A percentile compares a stretch with the other conserved stretches of the same genome.
phyloP scores from a whole-genome alignment of 441 rosid species.

The Melastoma candidum region DNA sequence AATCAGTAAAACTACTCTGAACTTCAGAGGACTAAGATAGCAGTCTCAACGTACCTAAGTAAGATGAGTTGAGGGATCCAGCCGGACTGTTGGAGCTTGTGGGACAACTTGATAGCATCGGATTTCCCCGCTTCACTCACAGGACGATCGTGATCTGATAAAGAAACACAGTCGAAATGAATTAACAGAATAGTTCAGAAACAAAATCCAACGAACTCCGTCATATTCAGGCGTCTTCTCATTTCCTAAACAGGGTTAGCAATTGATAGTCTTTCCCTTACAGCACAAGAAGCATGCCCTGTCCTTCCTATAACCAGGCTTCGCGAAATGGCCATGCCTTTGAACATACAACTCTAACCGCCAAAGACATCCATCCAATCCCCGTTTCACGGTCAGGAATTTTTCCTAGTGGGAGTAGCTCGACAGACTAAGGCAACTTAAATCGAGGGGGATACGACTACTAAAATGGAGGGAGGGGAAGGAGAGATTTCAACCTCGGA shows the following conservation, averaged over 20 bases:
- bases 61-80: constrained; percentile 89
- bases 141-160: constrained; percentile 83
- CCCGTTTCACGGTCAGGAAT: too few relatives aligned
- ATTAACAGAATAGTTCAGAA: not conserved
- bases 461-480: not conserved
- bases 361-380: too few relatives aligned
- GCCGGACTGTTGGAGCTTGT: constrained; percentile 54
- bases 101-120: constrained; percentile 58
- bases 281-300: too few relatives aligned
- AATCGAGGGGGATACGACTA: not conserved
- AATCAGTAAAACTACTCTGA: not conserved
- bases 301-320: too few relatives aligned
- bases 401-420: not conserved
- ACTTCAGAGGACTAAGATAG: not conserved
- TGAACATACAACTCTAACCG: too few relatives aligned
- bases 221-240: not conserved
- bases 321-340: too few relatives aligned
- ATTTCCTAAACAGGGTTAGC: not conserved
- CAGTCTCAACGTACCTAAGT: constrained; percentile 31
- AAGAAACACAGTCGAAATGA: not conserved
- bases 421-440: not conserved
- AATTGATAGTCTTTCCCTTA: not conserved
- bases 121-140: constrained; percentile 51
- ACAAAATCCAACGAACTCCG: not conserved
- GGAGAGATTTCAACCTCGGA: constrained; percentile 37